Evolutionary conservation across 805 yeast species (phyloP).

Genomic region (Henningerozyma blattae): DNA sequence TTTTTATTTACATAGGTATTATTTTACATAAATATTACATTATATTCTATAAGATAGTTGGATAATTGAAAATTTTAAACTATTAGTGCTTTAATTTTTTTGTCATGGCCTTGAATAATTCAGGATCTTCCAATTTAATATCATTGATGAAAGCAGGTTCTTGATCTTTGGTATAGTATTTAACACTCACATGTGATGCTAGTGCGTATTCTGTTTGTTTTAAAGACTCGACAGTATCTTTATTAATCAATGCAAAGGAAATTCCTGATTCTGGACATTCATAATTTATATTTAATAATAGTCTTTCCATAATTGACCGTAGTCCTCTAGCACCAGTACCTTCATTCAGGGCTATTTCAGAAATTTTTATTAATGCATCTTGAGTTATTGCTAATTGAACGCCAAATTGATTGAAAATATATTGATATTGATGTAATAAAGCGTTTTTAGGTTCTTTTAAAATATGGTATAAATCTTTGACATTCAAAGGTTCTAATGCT

Average conservation of each 20-base stretch:
- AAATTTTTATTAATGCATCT: slow-evolving; percentile 36
- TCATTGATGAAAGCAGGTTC: slow-evolving; percentile 30
- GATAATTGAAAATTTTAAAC: no score
- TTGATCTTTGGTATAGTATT: slow-evolving; percentile 36
- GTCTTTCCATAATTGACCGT: slow-evolving; percentile 41
- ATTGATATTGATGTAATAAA: slow-evolving; percentile 39
- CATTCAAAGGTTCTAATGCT: slow-evolving; percentile 34
- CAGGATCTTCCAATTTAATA: slow-evolving; percentile 30
- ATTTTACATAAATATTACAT: no score
- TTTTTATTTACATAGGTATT: no score
- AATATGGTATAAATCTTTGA: slow-evolving; percentile 35
- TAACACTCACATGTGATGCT: slow-evolving; percentile 26
- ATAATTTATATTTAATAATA: slow-evolving; percentile 39
- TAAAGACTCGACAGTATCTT: slow-evolving; percentile 31
- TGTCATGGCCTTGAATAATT: no score
- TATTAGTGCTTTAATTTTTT: no score
- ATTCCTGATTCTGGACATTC: slow-evolving; percentile 50
- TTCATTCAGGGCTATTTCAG: slow-evolving; percentile 35
- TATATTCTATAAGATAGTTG: no score
- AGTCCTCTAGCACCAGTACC: slow-evolving; percentile 56
- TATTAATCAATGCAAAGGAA: slow-evolving; percentile 36
- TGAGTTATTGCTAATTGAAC: slow-evolving; percentile 38
- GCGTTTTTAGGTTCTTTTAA: slow-evolving; percentile 46
- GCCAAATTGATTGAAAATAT: slow-evolving; percentile 40
- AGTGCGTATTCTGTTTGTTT: slow-evolving; percentile 23